phyloP scores from a whole-genome alignment of 1,284 basidiomycete genomes.

The Irpex lacteus region DNA sequence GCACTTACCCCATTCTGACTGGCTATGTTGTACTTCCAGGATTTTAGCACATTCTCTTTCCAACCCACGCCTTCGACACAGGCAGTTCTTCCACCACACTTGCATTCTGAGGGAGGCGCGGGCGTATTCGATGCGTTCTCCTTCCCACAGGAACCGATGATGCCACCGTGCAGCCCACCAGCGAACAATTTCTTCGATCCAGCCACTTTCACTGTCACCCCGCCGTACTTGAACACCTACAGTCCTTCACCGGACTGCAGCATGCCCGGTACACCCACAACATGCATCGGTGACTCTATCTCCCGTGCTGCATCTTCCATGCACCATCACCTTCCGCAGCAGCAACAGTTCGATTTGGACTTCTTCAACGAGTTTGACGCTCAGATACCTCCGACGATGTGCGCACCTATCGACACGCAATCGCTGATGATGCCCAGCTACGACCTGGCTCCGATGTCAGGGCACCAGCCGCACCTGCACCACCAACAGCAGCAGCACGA shows the following conservation, averaged over 20 bases:
- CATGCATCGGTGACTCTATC: not conserved
- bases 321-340: not conserved
- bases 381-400: not conserved
- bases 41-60: conserved; percentile 51
- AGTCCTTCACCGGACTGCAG: conserved; percentile 29
- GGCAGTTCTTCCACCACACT: not conserved
- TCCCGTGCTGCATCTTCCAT: not conserved
- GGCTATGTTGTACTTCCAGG: conserved; percentile 22
- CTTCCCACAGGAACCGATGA: conserved; percentile 11
- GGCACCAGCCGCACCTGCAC: not conserved
- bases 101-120: conserved; percentile 14
- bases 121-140: conserved; percentile 17
- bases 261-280: conserved; percentile 19
- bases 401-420: not conserved
- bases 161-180: conserved; percentile 13
- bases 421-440: not conserved
- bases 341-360: conserved; percentile 2
- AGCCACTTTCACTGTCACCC: conserved; percentile 24
- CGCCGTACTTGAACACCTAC: conserved; percentile 23
- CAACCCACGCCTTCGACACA: conserved; percentile 25
- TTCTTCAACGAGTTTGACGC: conserved; percentile 2
- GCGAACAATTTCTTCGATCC: conserved; percentile 17
- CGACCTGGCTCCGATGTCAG: not conserved
- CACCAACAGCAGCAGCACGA: not conserved
- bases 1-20: conserved; percentile 10